A percentile compares a stretch with the other conserved stretches of the same genome.
These are phyloP conservation scores for Capronia americana DNA, from an alignment of 2,329 filamentous ascomycete genomes.

Conservation along the genomic window DNA sequence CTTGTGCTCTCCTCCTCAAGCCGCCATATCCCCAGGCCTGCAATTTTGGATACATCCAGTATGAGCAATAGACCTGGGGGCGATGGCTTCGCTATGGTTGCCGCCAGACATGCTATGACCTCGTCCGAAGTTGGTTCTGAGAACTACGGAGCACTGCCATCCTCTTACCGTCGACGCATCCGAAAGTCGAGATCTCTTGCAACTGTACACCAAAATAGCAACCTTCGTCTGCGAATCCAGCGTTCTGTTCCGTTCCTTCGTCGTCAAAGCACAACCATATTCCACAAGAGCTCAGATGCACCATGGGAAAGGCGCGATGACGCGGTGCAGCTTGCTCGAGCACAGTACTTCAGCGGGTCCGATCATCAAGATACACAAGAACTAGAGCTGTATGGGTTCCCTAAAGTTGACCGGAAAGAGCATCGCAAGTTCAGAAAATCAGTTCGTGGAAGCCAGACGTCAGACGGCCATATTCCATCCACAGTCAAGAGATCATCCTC, in stretches of 20 bases:
- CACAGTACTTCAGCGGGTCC: slow-evolving; percentile 45
- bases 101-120: slow-evolving; percentile 22
- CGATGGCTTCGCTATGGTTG: slow-evolving; percentile 22
- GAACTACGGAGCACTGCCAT: slow-evolving; percentile 49
- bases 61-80: slow-evolving; percentile 21
- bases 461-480: background rate
- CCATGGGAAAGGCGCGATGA: slow-evolving; percentile 43
- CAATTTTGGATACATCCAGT: slow-evolving; percentile 30
- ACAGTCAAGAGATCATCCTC: slow-evolving; percentile 41
- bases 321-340: slow-evolving; percentile 51
- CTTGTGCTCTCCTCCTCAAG: background rate
- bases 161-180: slow-evolving; percentile 53
- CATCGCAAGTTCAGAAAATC: slow-evolving; percentile 34
- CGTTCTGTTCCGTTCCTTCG: slow-evolving; percentile 53
- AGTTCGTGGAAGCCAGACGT: slow-evolving; percentile 27
- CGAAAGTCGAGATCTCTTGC: slow-evolving; percentile 53
- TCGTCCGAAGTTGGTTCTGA: slow-evolving; percentile 33
- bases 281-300: slow-evolving; percentile 35
- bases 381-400: background rate
- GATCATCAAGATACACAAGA: slow-evolving; percentile 4
- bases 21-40: slow-evolving; percentile 22
- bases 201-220: slow-evolving; percentile 19
- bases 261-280: slow-evolving; percentile 41
- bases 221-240: slow-evolving; percentile 41
- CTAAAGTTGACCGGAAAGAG: background rate